Evolutionary conservation across 148 eudicot species (phyloP), one percentile per base, ranked within the genome.

Genomic region (Fagopyrum homotropicum): DNA sequence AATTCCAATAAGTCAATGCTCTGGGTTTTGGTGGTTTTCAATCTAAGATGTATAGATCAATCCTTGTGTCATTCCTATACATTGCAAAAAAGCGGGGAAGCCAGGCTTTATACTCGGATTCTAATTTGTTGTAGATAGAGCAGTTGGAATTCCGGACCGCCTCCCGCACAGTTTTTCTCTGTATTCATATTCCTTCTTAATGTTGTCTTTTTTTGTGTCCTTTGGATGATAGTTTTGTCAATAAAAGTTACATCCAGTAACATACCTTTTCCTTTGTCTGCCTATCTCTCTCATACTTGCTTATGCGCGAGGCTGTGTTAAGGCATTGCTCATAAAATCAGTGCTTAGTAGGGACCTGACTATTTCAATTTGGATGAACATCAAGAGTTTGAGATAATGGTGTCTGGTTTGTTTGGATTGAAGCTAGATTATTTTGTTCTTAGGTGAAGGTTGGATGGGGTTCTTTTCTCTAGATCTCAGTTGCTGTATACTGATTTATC

Each of bases 361-460:
- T 59, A 19, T 59, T 22, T 59, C 19, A 59, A 59, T 59, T 59
- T 59, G 66, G 66, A 59, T 59, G 35, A 7, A 59, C 66, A 22
- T 59, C 22, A n/a, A 56, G 66, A 59, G 10, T 26, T 59, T 30
- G 26, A 59, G 26, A 19, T 7, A 16, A 9, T 59, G 19, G 61
- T 56, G 4, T 59, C 66, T 19, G 26, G 66, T 59, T 2, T 12
- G 22, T 59, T 26, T 30, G 35, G 26, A 2, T 59, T 9, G 17
- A 3, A 59, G 29, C 10, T 2, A 19, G 64, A 2, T 22, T 19
- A 9, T 30, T 29, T 4, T 30, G 11, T 1, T 30, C 9, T 44
- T 4, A 9, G 26, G 7, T 63, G 6, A 30, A 29, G 4, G 29
- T 56, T 56, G 59, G 59, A 55, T 55, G 59, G 26, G n/a, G 26